These are phyloP conservation scores for Trichosporon inkin DNA, from an alignment of 1,284 basidiomycete genomes.

Conservation along the genomic window DNA sequence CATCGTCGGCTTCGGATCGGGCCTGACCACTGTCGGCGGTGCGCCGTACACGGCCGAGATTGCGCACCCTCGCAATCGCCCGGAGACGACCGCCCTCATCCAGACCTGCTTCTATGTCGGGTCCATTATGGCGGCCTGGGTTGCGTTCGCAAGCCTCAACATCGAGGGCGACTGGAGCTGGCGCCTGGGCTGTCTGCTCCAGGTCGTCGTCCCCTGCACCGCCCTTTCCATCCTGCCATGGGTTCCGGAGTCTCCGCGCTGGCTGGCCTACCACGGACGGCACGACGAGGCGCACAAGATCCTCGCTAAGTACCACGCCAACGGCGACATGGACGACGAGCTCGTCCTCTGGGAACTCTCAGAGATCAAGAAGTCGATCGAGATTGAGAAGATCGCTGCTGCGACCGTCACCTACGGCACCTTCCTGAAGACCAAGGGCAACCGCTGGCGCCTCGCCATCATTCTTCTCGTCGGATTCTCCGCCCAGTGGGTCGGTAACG, in stretches of 20 bases:
- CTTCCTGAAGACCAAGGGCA: constrained; percentile 39
- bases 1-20: constrained; percentile 15
- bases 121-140: constrained; percentile 20
- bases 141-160: constrained; percentile 17
- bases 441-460: constrained; percentile 53
- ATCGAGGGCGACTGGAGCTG: constrained; percentile 19
- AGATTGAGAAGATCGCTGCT: constrained; percentile 29
- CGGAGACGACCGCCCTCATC: constrained; percentile 13
- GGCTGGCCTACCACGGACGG: constrained; percentile 34
- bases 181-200: constrained; percentile 26
- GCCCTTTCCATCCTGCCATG: constrained; percentile 21
- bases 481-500: constrained; percentile 12
- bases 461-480: constrained; percentile 43
- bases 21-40: constrained; percentile 2
- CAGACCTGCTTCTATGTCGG: constrained; percentile 20
- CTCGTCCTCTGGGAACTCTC: constrained; percentile 47
- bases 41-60: constrained; percentile 16
- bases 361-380: constrained; percentile 50
- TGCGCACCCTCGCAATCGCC: constrained; percentile 19
- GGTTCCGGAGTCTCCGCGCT: constrained; percentile 42
- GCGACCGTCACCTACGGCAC: constrained; percentile 3
- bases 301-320: constrained; percentile 53
- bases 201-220: constrained; percentile 9
- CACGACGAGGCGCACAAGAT: constrained; percentile 31
- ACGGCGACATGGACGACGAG: constrained; percentile 40